These are phyloP conservation scores for Sphaerulina populicola DNA, from an alignment of 2,329 filamentous ascomycete species.

Conservation along the genomic window DNA sequence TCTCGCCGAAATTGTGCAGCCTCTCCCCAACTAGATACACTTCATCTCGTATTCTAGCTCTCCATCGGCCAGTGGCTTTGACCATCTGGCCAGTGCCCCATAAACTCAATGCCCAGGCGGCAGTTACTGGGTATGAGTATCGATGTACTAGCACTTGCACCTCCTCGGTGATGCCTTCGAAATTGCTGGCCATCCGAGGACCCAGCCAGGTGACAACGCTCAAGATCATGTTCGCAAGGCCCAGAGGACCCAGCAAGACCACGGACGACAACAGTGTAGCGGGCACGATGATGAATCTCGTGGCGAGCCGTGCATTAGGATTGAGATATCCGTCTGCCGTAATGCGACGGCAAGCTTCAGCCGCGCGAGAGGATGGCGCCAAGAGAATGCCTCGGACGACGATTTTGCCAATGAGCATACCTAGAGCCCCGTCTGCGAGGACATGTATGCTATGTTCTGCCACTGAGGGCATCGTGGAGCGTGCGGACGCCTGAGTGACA, in stretches of 20 bases:
- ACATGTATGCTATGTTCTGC: slow-evolving; percentile 67
- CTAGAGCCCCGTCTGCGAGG: slow-evolving; percentile 89
- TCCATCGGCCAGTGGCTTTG: slow-evolving; percentile 64
- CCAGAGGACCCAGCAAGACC: slow-evolving; percentile 58
- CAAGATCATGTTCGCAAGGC: slow-evolving; percentile 48
- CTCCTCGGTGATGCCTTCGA: background rate
- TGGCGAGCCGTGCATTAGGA: slow-evolving; percentile 71
- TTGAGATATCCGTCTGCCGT: slow-evolving; percentile 63
- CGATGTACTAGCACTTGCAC: slow-evolving; percentile 44
- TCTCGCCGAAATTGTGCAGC: slow-evolving; percentile 83
- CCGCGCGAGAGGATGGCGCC: slow-evolving; percentile 61
- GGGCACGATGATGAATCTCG: slow-evolving; percentile 78
- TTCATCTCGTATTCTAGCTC: slow-evolving; percentile 77
- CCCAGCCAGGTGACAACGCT: slow-evolving; percentile 4
- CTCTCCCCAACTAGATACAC: slow-evolving; percentile 92
- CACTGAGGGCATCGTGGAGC: background rate
- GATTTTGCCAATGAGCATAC: slow-evolving; percentile 81
- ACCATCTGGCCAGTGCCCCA: slow-evolving; percentile 31
- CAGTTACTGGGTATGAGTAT: slow-evolving; percentile 61
- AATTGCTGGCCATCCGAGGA: slow-evolving; percentile 3
- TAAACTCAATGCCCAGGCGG: slow-evolving; percentile 10
- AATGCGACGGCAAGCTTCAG: slow-evolving; percentile 63
- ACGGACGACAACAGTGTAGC: slow-evolving; percentile 52
- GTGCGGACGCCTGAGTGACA: background rate
- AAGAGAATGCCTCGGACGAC: slow-evolving; percentile 60